Evolutionary conservation across 208 protist genomes (phyloP).

Genomic region (Leishmania tarentolae): DNA sequence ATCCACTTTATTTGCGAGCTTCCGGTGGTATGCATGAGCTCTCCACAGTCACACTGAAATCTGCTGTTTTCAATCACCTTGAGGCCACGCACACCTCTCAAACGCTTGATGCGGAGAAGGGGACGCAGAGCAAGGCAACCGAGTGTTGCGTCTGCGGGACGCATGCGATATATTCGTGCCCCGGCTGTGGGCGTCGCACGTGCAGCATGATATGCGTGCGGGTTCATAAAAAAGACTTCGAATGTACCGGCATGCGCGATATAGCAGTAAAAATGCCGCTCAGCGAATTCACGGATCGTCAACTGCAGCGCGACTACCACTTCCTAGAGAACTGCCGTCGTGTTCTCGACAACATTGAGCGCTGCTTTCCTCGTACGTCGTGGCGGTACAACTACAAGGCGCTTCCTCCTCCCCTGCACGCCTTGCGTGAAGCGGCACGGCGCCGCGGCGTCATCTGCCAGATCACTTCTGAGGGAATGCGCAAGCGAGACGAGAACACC

Average conservation of each 20-base stretch:
- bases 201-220: slow-evolving; percentile 84
- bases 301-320: slow-evolving; percentile 80
- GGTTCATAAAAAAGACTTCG: slow-evolving; percentile 67
- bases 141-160: slow-evolving; percentile 73
- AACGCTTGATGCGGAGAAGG: not conserved
- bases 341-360: slow-evolving; percentile 68
- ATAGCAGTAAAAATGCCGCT: slow-evolving; percentile 63
- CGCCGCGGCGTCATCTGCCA: slow-evolving; percentile 86
- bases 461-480: slow-evolving; percentile 88
- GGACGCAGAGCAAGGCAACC: not conserved
- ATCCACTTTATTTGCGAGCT: not conserved
- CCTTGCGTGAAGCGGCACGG: slow-evolving; percentile 75
- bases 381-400: slow-evolving; percentile 66
- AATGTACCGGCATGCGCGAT: slow-evolving; percentile 64
- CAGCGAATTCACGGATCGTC: slow-evolving; percentile 66
- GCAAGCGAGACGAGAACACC: slow-evolving; percentile 80
- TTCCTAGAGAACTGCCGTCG: slow-evolving; percentile 83
- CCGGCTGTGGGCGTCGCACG: slow-evolving; percentile 65
- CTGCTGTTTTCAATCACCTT: slow-evolving; percentile 39
- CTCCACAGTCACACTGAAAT: slow-evolving; percentile 16
- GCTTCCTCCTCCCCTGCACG: slow-evolving; percentile 70
- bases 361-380: slow-evolving; percentile 48
- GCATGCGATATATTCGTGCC: slow-evolving; percentile 72
- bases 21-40: not conserved
- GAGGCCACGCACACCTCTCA: slow-evolving; percentile 8